Evolutionary conservation across 2,329 filamentous ascomycete species (phyloP), one percentile per base, ranked within the genome.

Genomic region (Colletotrichum phormii): DNA sequence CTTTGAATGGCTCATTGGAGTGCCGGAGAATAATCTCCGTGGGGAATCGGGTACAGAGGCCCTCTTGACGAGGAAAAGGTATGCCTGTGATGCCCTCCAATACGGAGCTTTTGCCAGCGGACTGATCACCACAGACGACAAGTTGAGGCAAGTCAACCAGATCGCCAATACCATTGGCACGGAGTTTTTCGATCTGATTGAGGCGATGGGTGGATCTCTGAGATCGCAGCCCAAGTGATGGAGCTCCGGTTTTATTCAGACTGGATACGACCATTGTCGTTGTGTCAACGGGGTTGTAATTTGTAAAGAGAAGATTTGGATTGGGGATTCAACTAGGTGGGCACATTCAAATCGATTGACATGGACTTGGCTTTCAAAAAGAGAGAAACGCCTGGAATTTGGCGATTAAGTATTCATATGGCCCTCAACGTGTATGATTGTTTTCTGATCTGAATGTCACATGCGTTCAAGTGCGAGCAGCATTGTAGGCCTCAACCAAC

Each of bases 51-150:
- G 89, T 90, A 75, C 88, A 90, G 0, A 89, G 76, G 51, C 82
- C 85, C 29, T 87, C 85, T n/a, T 87, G 85, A 1, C 80, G 77
- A 0, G 88, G 88, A 65, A 91, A 91, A 0, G 84, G 82, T 1
- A 91, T 84, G 7, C 86, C 84, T 0, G 88, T 88, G 24, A 92
- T 85, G 0, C 87, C 87, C 73, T 91, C 88, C 0, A 92, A 81
- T 0, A 90, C 86, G 0, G 88, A 89, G 57, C 86, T 89, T 75
- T 91, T 91, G 1, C 88, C 89, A 2, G 85, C 84, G 0, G 86
- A 87, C 74, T 89, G 87, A 65, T 89, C 85, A 6, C 89, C 88
- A 64, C 84, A 88, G n/a, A 89, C 87, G 3, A 89, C 84, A n/a
- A 88, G 75, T 67, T 87, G 84, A 1, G 86, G 86, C 0, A 87